Base-by-base conservation (phyloP, 1,284 basidiomycete genomes). In the Stereum hirsutum region DNA sequence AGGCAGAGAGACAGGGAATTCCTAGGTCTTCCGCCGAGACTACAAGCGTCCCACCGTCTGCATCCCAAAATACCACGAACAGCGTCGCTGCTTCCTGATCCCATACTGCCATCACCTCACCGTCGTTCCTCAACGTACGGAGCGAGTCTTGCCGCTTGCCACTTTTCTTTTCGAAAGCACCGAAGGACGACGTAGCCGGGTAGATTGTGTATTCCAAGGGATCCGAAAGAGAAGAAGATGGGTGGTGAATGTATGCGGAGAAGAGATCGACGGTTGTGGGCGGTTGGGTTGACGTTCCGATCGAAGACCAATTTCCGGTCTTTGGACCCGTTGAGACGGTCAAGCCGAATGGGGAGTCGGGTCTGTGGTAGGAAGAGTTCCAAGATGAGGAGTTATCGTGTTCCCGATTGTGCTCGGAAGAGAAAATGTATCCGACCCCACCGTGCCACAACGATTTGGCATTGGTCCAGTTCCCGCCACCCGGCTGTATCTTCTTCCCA, bases 61-160 rank as follows among this genome's bases (percentile, higher is more conserved):
- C 45, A 32, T 54, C 48, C 64, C 66, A 67, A 51, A 69, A 67
- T 17, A 63, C 55, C 32, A 58, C 50, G 50, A 58, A 57, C 8
- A 56, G 55, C 7, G 52, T 57, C n/a, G 47, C 52, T 32, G 60
- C 49, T 6, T 40, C 46, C 8, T 32, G 43, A 44, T 68, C 65
- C 39, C 56, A 57, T 11, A 66, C 55, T 3, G 65, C 64, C 7
- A 61, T 62, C 12, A 64, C 52, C 30, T 51, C 28, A 4, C 39
- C 53, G 41, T 65, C 61, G 48, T 66, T 67, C 41, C 50, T 44
- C 11, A 50, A 25, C 6, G 45, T 10, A 54, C 31, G n/a, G 48
- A 50, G 50, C 3, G 47, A 30, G 31, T 31, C 12, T 31, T 31
- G 28, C n/a, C 55, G 44, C 19, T 39, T 5, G 11, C 24, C 25